phyloP scores from a whole-genome alignment of 2,329 filamentous ascomycete species.

The Aspergillus udagawae region DNA sequence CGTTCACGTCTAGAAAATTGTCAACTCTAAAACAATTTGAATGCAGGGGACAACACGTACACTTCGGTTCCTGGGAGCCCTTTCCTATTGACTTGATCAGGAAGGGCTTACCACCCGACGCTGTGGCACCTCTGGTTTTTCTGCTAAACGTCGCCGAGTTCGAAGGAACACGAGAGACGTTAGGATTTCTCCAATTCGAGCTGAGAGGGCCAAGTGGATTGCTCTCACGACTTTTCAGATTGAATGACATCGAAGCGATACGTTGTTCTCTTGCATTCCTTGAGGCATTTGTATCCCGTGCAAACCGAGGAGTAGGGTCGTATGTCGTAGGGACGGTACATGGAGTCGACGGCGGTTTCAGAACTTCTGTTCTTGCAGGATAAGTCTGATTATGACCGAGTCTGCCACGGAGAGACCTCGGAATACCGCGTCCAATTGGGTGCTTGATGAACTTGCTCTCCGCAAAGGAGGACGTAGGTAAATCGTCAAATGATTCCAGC shows the following conservation, averaged over 20 bases:
- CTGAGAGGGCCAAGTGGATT: constrained; percentile 50
- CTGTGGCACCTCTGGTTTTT: constrained; percentile 32
- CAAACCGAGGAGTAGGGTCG: constrained; percentile 58
- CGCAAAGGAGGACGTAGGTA: constrained; percentile 77
- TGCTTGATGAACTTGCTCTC: constrained; percentile 82
- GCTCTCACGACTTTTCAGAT: constrained; percentile 35
- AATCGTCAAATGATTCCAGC: constrained; percentile 87
- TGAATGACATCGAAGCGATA: constrained; percentile 43
- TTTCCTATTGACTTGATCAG: constrained; percentile 81
- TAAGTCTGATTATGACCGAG: constrained; percentile 42
- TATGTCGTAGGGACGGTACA: constrained; percentile 48
- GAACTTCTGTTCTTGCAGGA: constrained; percentile 31
- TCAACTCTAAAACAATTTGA: constrained; percentile 13
- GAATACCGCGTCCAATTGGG: constrained; percentile 64
- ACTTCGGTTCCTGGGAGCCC: constrained; percentile 70
- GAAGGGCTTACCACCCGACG: constrained; percentile 62
- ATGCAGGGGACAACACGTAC: constrained; percentile 50
- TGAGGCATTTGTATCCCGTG: constrained; percentile 63
- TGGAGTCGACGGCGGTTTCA: constrained; percentile 55
- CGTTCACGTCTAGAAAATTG: constrained; percentile 66
- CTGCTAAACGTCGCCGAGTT: constrained; percentile 49
- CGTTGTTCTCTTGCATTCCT: constrained; percentile 61
- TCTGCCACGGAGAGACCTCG: constrained; percentile 57
- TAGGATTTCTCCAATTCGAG: constrained; percentile 58
- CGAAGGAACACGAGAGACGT: constrained; percentile 48